phyloP scores from a whole-genome alignment of 2,329 filamentous ascomycete genomes.

The Botrytis fabae region DNA sequence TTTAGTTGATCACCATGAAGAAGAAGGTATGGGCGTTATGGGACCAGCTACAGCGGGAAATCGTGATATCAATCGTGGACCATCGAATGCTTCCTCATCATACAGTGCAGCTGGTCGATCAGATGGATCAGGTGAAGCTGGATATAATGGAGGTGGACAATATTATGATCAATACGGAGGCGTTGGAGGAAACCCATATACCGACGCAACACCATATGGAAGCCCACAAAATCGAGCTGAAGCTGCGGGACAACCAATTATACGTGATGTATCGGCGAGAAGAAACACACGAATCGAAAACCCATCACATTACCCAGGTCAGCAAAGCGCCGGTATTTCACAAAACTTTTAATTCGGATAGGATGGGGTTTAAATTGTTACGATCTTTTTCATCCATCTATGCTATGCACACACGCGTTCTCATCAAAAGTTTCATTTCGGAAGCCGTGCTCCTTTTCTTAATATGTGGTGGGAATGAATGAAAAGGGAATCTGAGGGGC shows the following conservation, averaged over 20 bases:
- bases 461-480: constrained; percentile 20
- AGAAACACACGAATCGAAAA: constrained; percentile 95
- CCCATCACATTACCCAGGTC: constrained; percentile 75
- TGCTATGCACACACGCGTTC: constrained; percentile 6
- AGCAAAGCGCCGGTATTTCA: constrained; percentile 91
- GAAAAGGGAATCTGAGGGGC: constrained; percentile 23
- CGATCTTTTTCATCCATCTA: constrained; percentile 17
- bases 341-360: constrained; percentile 76
- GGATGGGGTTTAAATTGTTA: background rate
- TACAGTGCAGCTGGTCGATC: constrained; percentile 84
- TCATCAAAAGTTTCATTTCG: constrained; percentile 29
- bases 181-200: constrained; percentile 54
- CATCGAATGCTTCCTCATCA: constrained; percentile 93
- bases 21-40: constrained; percentile 80
- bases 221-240: constrained; percentile 45
- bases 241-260: constrained; percentile 68
- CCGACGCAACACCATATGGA: constrained; percentile 44
- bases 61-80: constrained; percentile 79
- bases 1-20: constrained; percentile 57
- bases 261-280: constrained; percentile 87
- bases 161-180: constrained; percentile 55
- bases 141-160: constrained; percentile 50
- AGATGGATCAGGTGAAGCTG: constrained; percentile 59
- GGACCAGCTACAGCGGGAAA: constrained; percentile 69
- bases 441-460: constrained; percentile 18